Conservation (phyloP, 2,329 filamentous ascomycete species). For the Parastagonospora avenae region DNA sequence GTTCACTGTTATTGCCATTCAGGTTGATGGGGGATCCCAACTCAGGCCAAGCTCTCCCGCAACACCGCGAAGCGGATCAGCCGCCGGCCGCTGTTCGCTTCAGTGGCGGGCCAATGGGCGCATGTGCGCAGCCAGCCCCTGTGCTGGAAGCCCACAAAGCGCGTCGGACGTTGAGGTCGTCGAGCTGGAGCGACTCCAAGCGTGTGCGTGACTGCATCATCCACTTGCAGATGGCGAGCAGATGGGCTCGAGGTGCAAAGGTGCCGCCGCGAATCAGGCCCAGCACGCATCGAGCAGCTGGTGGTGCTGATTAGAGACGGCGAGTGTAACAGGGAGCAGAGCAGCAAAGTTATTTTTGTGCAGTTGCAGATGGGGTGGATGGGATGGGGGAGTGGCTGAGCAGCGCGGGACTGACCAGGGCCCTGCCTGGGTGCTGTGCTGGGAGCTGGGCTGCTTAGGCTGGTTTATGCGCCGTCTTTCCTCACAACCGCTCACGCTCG, state of each 20-base stretch:
- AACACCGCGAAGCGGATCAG: slow-evolving; percentile 30
- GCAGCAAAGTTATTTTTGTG: slow-evolving; percentile 32
- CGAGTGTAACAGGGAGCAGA: slow-evolving; percentile 25
- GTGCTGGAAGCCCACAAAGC: slow-evolving; percentile 11
- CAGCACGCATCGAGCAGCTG: slow-evolving; percentile 2
- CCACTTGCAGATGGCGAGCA: slow-evolving; percentile 14
- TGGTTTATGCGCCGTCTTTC: slow-evolving; percentile 3
- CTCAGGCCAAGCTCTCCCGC: slow-evolving; percentile 25
- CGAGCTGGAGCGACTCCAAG: slow-evolving; percentile 7
- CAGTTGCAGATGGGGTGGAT: slow-evolving; percentile 19
- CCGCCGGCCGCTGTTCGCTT: slow-evolving; percentile 23
- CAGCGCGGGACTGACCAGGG: slow-evolving; percentile 7
- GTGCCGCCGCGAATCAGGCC: slow-evolving; percentile 11
- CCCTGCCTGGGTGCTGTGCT: not conserved
- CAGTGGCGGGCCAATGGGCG: slow-evolving; percentile 18
- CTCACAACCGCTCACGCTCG: slow-evolving; percentile 5
- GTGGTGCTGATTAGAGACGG: slow-evolving; percentile 17
- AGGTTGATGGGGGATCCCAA: slow-evolving; percentile 16
- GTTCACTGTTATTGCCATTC: slow-evolving; percentile 9
- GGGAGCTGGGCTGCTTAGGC: slow-evolving; percentile 2
- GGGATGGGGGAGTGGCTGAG: slow-evolving; percentile 27
- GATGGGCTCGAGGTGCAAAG: not conserved
- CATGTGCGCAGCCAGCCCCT: slow-evolving; percentile 13
- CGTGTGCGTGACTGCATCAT: slow-evolving; percentile 12
- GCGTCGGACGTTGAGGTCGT: slow-evolving; percentile 13